Evolutionary conservation across 441 rosid genomes (phyloP), one percentile per base, ranked within the genome.

Genomic region (Jatropha multifida): DNA sequence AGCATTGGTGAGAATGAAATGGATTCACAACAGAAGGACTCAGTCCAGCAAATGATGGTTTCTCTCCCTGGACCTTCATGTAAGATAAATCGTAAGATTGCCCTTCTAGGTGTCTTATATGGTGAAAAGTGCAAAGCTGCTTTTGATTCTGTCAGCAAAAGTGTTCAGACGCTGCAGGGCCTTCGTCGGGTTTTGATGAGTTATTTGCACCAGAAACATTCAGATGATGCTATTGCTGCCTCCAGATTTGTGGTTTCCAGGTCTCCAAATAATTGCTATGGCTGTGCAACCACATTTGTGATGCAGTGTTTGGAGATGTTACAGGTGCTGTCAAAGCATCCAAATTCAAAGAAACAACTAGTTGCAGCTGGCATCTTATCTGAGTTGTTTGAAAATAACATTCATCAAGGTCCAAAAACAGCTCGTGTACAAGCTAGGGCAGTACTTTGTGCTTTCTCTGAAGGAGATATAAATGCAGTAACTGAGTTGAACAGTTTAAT

Each of bases 51-150:
- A 85, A 96, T 96, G 99, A 96, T 97, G 99, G 98, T 92, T 42
- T 96, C 99, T 82, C 86, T 97, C 78, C 97, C 98, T 60, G 97
- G 99, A 75, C 99, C 99, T 72, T 94, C 99, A 55, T 96, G 98
- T 82, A 97, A 97, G 91, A 91, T 95, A 76, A 97, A 97, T 86
- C 98, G 99, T 40, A 97, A 95, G 85, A 92, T 97, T 82, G 97
- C 98, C 77, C 99, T 95, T 84, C 94, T 97, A 77, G 99, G 99
- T 83, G 99, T 97, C 72, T 87, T 97, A 55, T 97, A 97, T 84
- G 99, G 98, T 85, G 99, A 97, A 85, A 97, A 97, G 84, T 97
- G 99, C 90, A 97, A 97, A 86, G 99, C 99, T 82, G 99, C 99
- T 81, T 97, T 97, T 88, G 99, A 95, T 86, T 97, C 99, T 80